phyloP scores from a whole-genome alignment of 768 basidiomycete species.

The Naganishia friedmannii region DNA sequence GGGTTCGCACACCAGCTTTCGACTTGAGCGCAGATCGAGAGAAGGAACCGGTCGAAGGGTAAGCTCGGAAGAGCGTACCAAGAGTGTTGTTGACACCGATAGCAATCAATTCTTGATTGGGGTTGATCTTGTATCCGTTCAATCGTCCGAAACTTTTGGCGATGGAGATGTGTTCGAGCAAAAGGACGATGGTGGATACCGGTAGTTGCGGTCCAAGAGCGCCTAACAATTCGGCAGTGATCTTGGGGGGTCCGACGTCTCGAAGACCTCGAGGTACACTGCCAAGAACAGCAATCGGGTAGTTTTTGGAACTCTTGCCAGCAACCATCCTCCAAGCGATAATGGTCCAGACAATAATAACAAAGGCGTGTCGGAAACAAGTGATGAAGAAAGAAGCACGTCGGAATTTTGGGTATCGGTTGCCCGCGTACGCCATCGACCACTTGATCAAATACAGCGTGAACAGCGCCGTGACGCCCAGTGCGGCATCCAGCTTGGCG shows the following conservation, averaged over 20 bases:
- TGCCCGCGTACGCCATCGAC: conserved; percentile 38
- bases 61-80: conserved; percentile 83
- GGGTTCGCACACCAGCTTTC: conserved; percentile 96
- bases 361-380: conserved; percentile 53
- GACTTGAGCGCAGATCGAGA: conserved; percentile 95
- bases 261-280: conserved; percentile 74
- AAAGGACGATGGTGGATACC: conserved; percentile 57
- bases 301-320: conserved; percentile 58
- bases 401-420: conserved; percentile 42
- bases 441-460: conserved; percentile 52
- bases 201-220: conserved; percentile 70
- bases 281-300: conserved; percentile 75
- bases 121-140: conserved; percentile 81
- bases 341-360: conserved; percentile 73
- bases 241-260: conserved; percentile 57
- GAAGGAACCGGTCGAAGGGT: conserved; percentile 97
- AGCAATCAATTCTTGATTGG: conserved; percentile 91
- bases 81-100: conserved; percentile 95
- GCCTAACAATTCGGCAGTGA: conserved; percentile 59
- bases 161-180: conserved; percentile 95
- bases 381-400: conserved; percentile 66
- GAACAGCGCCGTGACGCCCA: conserved; percentile 74
- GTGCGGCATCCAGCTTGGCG: conserved; percentile 78
- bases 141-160: conserved; percentile 91
- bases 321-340: conserved; percentile 78